Evolutionary conservation across 257 asterid genomes (phyloP), one percentile per base, ranked within the genome.

Genomic region (Misopates orontium): DNA sequence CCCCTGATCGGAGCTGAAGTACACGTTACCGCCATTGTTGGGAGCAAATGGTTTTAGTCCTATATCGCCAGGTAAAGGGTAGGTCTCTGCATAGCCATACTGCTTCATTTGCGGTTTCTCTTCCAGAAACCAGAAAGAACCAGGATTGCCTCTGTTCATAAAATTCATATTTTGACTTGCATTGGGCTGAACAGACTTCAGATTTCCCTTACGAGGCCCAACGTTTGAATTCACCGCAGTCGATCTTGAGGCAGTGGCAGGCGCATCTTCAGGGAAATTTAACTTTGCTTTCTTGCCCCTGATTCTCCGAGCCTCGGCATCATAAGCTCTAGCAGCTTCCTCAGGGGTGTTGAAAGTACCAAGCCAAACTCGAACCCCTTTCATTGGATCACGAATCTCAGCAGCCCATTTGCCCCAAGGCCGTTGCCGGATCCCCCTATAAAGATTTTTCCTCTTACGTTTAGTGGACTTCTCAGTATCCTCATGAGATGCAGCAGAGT

Each of bases 361-460:
- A 31, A 94, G 98, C 99, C 99, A 94, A 49, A 94, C 98, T 1
- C 99, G 84, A 52, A 90, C 96, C 17, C 99, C 99, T 76, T 94
- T 94, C 67, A 84, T 81, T 0, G 99, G 99, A 53, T 94, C 99
- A 49, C 99, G 98, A 21, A 94, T 94, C 85, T 94, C 99, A 74
- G 99, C 98, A 0, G 99, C 99, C 99, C 99, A 94, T 78, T 90
- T 94, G n/a, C 99, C 99, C 99, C 98, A 94, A 12, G 99, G 99
- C 8, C 99, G 94, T 61, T 91, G 99, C 50, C 99, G 81, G 73
- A 94, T 94, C 28, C 99, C 99, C 75, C 99, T 75, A 61, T 88
- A 94, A 61, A 88, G 98, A 72, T 88, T 94, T 81, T 87, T 94
- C 87, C 98, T 87, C 86, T 91, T 94, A 66, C 96, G 79, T 69